Percentiles rank a stretch among this genome's conserved stretches.
Evolutionary conservation across 768 basidiomycete species (phyloP).

Genomic region (Psilocybe cyanescens): DNA sequence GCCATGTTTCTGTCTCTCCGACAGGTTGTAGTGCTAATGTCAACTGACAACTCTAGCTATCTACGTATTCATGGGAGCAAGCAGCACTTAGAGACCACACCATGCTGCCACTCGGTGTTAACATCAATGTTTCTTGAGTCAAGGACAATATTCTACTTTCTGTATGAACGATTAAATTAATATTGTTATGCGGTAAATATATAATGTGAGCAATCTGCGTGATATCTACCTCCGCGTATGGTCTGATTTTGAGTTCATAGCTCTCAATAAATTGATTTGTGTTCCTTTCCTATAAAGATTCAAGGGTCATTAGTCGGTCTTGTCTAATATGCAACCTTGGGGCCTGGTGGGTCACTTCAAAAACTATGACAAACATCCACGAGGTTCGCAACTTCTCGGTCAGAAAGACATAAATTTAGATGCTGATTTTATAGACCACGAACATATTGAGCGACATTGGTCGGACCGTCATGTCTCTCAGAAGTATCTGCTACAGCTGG

Average conservation of each 20-base stretch:
- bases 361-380: neutral
- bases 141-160: neutral
- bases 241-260: neutral
- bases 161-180: neutral
- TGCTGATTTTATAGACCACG: neutral
- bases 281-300: neutral
- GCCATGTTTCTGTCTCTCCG: conserved; percentile 24
- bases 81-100: conserved; percentile 47
- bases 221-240: neutral
- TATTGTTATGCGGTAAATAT: neutral
- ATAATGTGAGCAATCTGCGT: neutral
- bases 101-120: conserved; percentile 63
- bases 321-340: neutral
- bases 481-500: neutral
- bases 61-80: conserved; percentile 54
- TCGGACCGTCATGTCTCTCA: neutral
- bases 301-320: neutral
- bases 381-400: conserved; percentile 6
- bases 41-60: conserved; percentile 45
- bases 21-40: conserved; percentile 2
- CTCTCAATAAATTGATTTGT: neutral
- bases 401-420: neutral
- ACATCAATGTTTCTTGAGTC: conserved; percentile 19
- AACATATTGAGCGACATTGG: neutral
- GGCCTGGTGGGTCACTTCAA: neutral